A percentile compares a stretch with the other conserved stretches of the same genome.
Conservation (phyloP, 1,284 basidiomycete genomes). For the Rhodotorula sp. region DNA sequence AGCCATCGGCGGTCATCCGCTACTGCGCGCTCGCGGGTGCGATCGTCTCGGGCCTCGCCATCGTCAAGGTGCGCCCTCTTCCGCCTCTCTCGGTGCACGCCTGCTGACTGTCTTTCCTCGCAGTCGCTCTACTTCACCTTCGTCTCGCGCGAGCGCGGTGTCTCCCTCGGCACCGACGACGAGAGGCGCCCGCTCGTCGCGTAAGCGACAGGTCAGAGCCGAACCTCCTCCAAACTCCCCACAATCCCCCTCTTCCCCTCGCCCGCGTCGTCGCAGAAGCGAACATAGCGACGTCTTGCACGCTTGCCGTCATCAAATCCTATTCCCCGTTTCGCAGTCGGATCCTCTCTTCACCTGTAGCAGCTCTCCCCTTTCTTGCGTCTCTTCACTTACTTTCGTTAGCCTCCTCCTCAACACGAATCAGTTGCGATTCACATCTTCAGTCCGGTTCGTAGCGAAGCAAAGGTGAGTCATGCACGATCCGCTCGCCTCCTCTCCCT, state of each 20-base stretch:
- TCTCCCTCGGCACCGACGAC: slow-evolving; percentile 28
- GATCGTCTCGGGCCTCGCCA: slow-evolving; percentile 49
- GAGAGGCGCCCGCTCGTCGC: slow-evolving; percentile 38
- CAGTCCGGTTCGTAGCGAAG: no score
- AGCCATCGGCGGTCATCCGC: slow-evolving; percentile 43
- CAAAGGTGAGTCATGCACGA: no score
- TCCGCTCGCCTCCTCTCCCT: no score
- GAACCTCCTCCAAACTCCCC: background rate
- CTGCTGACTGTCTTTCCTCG: background rate
- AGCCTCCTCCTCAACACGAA: no score
- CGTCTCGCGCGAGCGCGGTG: slow-evolving; percentile 18
- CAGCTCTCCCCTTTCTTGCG: background rate
- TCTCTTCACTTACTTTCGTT: no score
- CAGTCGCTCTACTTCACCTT: slow-evolving; percentile 36
- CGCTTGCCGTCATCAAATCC: no score
- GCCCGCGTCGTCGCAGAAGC: background rate
- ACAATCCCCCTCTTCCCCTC: background rate
- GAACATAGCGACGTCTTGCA: no score
- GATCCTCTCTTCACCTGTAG: no score
- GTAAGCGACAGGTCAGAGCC: slow-evolving; percentile 8
- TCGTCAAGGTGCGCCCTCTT: slow-evolving; percentile 34
- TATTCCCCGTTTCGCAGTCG: no score
- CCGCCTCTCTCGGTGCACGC: no score
- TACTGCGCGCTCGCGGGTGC: slow-evolving; percentile 43
- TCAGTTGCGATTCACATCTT: no score